These are phyloP conservation scores for Lasiosphaeria miniovina DNA, from an alignment of 495 filamentous ascomycete genomes.

Conservation along the genomic window DNA sequence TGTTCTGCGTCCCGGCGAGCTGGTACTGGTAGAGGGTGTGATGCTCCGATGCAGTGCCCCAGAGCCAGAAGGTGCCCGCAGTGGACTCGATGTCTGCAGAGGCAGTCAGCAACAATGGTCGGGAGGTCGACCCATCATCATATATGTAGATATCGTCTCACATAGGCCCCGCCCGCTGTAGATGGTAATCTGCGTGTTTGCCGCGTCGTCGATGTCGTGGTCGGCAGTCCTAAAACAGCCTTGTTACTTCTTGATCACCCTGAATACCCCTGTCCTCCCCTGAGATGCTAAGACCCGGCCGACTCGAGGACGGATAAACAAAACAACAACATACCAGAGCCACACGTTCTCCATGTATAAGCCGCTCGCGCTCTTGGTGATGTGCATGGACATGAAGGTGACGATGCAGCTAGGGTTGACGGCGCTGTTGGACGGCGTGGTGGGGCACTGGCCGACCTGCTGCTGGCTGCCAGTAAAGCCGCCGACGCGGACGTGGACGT, in stretches of 20 bases:
- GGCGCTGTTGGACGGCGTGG: conserved; percentile 54
- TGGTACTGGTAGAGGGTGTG: conserved; percentile 81
- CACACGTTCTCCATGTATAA: conserved; percentile 88
- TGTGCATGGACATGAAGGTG: conserved; percentile 78
- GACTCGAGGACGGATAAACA: conserved; percentile 11
- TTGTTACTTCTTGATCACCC: conserved; percentile 59
- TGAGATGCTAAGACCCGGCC: neutral
- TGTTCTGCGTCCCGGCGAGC: conserved; percentile 61
- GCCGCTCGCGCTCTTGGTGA: conserved; percentile 61
- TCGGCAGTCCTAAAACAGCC: conserved; percentile 72
- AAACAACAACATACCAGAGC: conserved; percentile 60
- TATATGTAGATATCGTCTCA: conserved; percentile 15
- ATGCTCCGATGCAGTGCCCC: conserved; percentile 76
- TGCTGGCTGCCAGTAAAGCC: conserved; percentile 77
- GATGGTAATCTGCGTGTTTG: conserved; percentile 65
- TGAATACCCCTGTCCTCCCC: conserved; percentile 27
- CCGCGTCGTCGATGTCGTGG: conserved; percentile 76
- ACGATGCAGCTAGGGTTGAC: conserved; percentile 59
- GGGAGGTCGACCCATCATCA: neutral
- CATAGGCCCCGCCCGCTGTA: conserved; percentile 65
- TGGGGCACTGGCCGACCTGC: conserved; percentile 68
- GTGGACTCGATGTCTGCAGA: conserved; percentile 46
- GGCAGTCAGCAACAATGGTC: neutral
- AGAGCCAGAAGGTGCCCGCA: conserved; percentile 55
- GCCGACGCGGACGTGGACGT: conserved; percentile 79